A percentile compares a stretch with the other conserved stretches of the same genome.
phyloP scores from a whole-genome alignment of 78 protist species.

The Capsaspora owczarzaki region DNA sequence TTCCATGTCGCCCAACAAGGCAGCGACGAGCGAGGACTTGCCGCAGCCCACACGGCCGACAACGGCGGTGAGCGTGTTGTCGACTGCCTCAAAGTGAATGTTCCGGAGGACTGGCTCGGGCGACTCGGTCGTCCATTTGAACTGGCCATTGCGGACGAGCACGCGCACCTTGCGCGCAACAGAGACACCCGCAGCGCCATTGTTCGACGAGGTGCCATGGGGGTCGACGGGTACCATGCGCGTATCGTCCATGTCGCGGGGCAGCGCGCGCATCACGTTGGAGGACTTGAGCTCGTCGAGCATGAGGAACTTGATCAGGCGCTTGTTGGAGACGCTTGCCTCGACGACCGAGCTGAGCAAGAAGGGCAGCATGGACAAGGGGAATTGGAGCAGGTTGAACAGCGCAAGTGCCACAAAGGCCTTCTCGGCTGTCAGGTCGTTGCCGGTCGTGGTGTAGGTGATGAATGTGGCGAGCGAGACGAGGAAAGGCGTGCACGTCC shows the following conservation, averaged over 20 bases:
- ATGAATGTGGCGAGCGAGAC: conserved; percentile 56
- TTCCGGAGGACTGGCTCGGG: not conserved
- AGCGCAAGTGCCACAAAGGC: conserved; percentile 76
- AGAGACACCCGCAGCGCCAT: not conserved
- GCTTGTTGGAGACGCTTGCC: conserved; percentile 56
- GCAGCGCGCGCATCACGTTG: conserved; percentile 10
- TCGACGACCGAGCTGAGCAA: conserved; percentile 49
- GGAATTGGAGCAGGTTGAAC: conserved; percentile 75
- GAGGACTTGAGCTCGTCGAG: conserved; percentile 11
- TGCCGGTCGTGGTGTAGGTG: conserved; percentile 29
- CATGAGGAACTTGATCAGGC: conserved; percentile 52
- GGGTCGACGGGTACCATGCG: no score
- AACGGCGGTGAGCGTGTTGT: conserved; percentile 48
- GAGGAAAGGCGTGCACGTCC: conserved; percentile 57
- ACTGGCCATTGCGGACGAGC: not conserved
- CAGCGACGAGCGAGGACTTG: conserved; percentile 63
- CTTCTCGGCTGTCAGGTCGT: conserved; percentile 48
- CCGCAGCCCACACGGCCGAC: conserved; percentile 85
- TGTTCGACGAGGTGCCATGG: not conserved
- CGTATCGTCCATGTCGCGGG: not conserved
- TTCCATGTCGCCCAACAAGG: conserved; percentile 68
- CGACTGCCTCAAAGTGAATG: not conserved
- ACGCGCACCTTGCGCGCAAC: not conserved
- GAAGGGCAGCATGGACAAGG: conserved; percentile 70
- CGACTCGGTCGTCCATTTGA: not conserved